These are phyloP conservation scores for Fragaria ananassa DNA, from an alignment of 306 rosid species.

Conservation along the genomic window DNA sequence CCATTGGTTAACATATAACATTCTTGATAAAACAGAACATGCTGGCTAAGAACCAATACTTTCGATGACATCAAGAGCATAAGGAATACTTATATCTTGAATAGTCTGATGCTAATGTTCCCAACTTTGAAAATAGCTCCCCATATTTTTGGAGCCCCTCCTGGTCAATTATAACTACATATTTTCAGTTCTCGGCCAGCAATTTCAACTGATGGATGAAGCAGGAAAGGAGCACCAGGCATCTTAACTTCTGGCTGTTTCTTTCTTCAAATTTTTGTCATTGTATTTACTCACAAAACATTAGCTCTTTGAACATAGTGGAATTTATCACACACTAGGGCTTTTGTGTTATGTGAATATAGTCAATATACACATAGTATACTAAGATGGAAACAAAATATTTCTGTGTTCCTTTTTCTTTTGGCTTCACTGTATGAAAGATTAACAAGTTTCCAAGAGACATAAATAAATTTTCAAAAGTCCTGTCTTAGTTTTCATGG, in stretches of 20 bases:
- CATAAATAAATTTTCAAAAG: neutral
- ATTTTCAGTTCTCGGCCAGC: neutral
- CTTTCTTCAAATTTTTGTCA: neutral
- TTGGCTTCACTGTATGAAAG: neutral
- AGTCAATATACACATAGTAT: neutral
- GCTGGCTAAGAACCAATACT: neutral
- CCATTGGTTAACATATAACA: neutral
- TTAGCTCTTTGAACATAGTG: neutral
- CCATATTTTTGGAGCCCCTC: neutral
- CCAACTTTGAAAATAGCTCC: neutral
- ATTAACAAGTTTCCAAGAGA: neutral
- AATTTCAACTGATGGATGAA: neutral
- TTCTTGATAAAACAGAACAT: conserved; percentile 4
- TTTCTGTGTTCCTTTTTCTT: neutral
- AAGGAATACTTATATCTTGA: neutral
- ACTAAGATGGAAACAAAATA: neutral
- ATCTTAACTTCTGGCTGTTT: neutral
- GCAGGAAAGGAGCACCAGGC: neutral
- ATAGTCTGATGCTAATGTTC: neutral
- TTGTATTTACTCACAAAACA: neutral
- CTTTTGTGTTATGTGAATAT: neutral
- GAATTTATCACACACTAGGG: neutral
- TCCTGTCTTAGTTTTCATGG: neutral
- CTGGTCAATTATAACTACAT: neutral
- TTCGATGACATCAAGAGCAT: neutral